phyloP scores from a whole-genome alignment of 2,329 filamentous ascomycete species.

The Xylaria hypoxylon region DNA sequence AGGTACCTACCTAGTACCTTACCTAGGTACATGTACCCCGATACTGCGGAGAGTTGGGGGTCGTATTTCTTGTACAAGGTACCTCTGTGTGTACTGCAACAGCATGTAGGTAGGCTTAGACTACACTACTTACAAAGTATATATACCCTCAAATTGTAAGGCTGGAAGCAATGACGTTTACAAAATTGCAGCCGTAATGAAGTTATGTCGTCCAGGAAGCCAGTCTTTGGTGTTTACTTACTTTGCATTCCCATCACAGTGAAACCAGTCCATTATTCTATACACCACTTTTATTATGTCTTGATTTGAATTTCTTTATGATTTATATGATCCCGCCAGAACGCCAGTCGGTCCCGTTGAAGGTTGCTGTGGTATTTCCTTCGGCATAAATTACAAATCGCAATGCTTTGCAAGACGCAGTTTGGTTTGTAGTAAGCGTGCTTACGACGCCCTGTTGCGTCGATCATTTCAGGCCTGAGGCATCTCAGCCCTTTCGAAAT shows the following conservation, averaged over 20 bases:
- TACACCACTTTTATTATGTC: background rate
- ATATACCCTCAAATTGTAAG: background rate
- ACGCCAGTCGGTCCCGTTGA: background rate
- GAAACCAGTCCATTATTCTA: background rate
- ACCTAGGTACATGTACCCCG: background rate
- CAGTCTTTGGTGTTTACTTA: background rate
- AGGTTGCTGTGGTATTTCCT: background rate
- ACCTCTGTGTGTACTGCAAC: too few species aligned
- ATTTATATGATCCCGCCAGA: background rate
- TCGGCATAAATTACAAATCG: background rate
- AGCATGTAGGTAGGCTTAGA: too few species aligned
- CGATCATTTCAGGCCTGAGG: too few species aligned
- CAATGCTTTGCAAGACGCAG: background rate
- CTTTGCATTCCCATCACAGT: background rate
- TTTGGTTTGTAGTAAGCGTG: too few species aligned
- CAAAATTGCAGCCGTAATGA: too few species aligned
- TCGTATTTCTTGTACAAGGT: too few species aligned
- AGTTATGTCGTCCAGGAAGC: too few species aligned
- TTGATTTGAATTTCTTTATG: background rate
- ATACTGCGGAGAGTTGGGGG: background rate
- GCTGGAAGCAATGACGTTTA: too few species aligned
- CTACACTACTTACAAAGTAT: too few species aligned
- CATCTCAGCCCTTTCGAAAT: background rate
- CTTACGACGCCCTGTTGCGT: background rate
- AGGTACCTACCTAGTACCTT: background rate